Evolutionary conservation across 345 rosid genomes (phyloP).

Genomic region (Abelmoschus esculentus): DNA sequence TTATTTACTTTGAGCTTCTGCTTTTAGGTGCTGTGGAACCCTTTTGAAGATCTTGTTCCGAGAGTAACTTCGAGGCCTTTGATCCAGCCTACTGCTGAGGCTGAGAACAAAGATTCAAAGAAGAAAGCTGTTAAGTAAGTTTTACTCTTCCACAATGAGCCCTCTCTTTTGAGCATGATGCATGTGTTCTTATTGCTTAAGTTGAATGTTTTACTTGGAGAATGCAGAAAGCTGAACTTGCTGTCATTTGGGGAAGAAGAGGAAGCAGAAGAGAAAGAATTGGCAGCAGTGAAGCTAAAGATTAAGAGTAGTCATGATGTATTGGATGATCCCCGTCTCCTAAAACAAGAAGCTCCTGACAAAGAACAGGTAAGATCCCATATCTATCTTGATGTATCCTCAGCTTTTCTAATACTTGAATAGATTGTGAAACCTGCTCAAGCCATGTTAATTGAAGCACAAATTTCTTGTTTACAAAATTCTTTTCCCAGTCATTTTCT

Average conservation of each 20-base stretch:
- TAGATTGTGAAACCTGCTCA: neutral
- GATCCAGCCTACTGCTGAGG: conserved; percentile 26
- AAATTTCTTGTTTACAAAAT: neutral
- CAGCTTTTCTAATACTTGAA: neutral
- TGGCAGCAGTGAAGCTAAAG: conserved; percentile 62
- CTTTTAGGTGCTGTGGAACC: conserved; percentile 79
- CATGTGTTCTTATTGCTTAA: conserved; percentile 9
- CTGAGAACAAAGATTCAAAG: conserved; percentile 47
- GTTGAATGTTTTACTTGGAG: conserved; percentile 19
- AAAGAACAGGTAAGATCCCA: conserved; percentile 28
- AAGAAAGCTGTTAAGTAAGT: conserved; percentile 78
- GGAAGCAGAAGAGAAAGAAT: conserved; percentile 89
- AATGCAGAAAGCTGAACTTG: conserved; percentile 70
- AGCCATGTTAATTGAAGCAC: neutral
- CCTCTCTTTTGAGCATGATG: conserved; percentile 5
- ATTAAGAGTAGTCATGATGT: conserved; percentile 97
- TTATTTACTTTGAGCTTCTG: conserved; percentile 3
- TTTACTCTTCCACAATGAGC: neutral
- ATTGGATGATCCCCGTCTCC: conserved; percentile 85
- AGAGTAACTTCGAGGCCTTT: conserved; percentile 35
- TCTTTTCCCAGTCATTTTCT: neutral
- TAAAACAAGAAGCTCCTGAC: conserved; percentile 36
- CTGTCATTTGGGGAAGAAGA: conserved; percentile 99
- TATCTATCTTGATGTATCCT: neutral
- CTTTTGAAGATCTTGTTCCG: conserved; percentile 91